Evolutionary conservation across 2,329 filamentous ascomycete genomes (phyloP), one percentile per base, ranked within the genome.

Genomic region (Tympanopsis confertula): DNA sequence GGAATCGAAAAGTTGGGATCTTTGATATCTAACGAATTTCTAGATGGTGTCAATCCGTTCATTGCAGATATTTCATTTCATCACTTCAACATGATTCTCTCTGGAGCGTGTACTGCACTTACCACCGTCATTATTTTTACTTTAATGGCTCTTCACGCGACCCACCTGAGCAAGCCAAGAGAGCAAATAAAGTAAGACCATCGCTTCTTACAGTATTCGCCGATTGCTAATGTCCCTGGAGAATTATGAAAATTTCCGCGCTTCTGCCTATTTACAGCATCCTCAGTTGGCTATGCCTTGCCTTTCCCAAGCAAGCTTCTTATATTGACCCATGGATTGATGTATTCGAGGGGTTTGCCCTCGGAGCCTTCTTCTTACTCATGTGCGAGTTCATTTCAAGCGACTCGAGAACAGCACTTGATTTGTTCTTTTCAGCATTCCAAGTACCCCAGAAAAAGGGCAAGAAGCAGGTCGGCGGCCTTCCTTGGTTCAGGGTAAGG

Each of bases 281-380:
- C 20, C 42, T 58, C 15, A 57, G 58, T 2, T 62, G 61, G 37
- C 45, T 67, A 3, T 50, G 51, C 2, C 51, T 66, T 14, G 50
- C 48, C 38, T 58, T 56, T 26, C 58, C 61, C 2, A 48, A 52
- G 17, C 45, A 54, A 2, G 55, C 58, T 33, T 51, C 61, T 32
- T 68, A 66, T 42, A 40, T 67, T 12, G 45, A 53, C 20, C 53
- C 58, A 3, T 59, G 59, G 47, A 45, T 59, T 18, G 56, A 60
- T 17, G 41, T 62, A 4, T 53, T 59, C 41, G 57, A 68, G 47
- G 49, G 55, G 4, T 46, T 62, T 19, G 59, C 62, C 7, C 46
- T 69, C 2, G 56, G 53, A n/a, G 52, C 53, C 10, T 67, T 67
- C 45, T 63, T 65, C 42, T 50, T 67, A 7, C 53, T 67, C 19